Percentiles rank a stretch among this genome's conserved stretches.
Evolutionary conservation across 2,329 filamentous ascomycete species (phyloP).

Genomic region (Penicillium brasilianum): DNA sequence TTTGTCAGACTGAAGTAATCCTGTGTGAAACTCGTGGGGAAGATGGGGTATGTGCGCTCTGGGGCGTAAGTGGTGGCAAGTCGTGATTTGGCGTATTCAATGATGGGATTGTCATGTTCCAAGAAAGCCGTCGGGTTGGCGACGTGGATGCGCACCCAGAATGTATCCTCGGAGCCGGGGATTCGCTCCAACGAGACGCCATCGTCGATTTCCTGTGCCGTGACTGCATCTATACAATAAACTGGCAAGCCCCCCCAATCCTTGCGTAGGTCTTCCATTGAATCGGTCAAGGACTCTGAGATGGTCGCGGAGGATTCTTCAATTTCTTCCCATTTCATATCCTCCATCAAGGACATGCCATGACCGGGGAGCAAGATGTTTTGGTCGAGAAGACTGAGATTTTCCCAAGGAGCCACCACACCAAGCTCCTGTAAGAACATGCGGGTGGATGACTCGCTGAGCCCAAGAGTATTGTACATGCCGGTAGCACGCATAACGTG

Average conservation of each 20-base stretch:
- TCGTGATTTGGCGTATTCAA: conserved; percentile 61
- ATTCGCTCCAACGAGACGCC: conserved; percentile 63
- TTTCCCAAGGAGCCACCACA: conserved; percentile 64
- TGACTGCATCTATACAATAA: conserved; percentile 63
- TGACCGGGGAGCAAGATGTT: conserved; percentile 58
- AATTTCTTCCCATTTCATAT: conserved; percentile 39
- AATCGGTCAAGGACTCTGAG: conserved; percentile 51
- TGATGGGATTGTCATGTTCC: conserved; percentile 54
- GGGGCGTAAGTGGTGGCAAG: conserved; percentile 60
- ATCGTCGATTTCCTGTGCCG: conserved; percentile 66
- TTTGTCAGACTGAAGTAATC: conserved; percentile 59
- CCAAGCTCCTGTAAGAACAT: conserved; percentile 67
- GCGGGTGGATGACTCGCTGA: conserved; percentile 47
- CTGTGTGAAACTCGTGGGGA: conserved; percentile 57
- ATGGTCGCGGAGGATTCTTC: conserved; percentile 35
- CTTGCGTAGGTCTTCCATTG: conserved; percentile 60
- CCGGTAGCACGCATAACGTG: conserved; percentile 62
- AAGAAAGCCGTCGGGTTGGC: conserved; percentile 69
- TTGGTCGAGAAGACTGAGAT: conserved; percentile 57
- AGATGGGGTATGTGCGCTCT: conserved; percentile 61
- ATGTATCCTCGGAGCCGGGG: conserved; percentile 49
- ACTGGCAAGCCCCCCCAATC: conserved; percentile 63
- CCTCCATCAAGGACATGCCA: conserved; percentile 37
- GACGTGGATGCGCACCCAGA: conserved; percentile 67
- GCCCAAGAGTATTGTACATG: conserved; percentile 55